Conservation (phyloP, 2,329 filamentous ascomycete species). For the Trichoderma semiorbis region DNA sequence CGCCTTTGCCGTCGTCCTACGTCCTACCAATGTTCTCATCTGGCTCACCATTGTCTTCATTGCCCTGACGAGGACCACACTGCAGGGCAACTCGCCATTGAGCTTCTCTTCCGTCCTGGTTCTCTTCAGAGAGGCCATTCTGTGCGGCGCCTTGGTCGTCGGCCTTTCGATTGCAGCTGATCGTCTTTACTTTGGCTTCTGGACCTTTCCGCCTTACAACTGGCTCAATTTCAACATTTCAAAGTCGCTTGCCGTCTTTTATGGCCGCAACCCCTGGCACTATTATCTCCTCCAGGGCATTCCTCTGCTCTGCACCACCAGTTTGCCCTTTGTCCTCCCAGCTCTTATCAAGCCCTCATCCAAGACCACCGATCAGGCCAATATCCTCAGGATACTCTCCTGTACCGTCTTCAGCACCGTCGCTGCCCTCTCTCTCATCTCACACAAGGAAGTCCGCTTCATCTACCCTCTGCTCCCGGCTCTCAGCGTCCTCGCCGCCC, state of each 20-base stretch:
- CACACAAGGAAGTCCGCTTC: constrained; percentile 97
- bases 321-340: constrained; percentile 69
- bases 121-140: constrained; percentile 59
- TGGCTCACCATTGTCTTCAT: constrained; percentile 64
- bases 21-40: constrained; percentile 85
- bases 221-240: constrained; percentile 90
- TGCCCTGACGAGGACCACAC: constrained; percentile 42
- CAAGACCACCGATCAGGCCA: constrained; percentile 34
- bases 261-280: constrained; percentile 84
- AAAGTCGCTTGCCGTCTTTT: constrained; percentile 85
- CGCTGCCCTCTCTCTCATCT: constrained; percentile 67
- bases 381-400: constrained; percentile 45
- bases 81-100: constrained; percentile 40
- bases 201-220: constrained; percentile 83
- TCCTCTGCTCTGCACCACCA: constrained; percentile 79
- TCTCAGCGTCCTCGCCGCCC: constrained; percentile 77
- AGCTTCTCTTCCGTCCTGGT: constrained; percentile 43
- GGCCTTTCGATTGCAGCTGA: constrained; percentile 65
- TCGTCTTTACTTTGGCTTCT: constrained; percentile 73
- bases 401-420: constrained; percentile 59
- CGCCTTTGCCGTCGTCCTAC: constrained; percentile 76
- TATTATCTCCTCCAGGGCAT: constrained; percentile 92
- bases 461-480: constrained; percentile 87
- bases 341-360: constrained; percentile 55
- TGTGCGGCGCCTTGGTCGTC: constrained; percentile 63